Conservation (phyloP, 441 rosid genomes). For the Populus hybrid region DNA sequence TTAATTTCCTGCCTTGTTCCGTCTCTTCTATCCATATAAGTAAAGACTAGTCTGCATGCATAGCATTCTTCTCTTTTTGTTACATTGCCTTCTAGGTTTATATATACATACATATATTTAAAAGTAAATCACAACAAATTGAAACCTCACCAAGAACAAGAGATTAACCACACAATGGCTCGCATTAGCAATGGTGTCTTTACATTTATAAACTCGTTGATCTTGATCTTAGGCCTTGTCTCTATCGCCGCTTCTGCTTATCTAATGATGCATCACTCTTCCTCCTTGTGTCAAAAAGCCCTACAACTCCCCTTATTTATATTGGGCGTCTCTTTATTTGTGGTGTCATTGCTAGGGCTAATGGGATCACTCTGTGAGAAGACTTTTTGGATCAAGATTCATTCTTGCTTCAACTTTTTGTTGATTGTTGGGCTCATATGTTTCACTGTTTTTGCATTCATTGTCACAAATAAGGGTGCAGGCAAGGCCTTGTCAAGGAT, state of each 20-base stretch:
- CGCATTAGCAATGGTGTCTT: constrained; percentile 44
- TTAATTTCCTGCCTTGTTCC: too few relatives aligned
- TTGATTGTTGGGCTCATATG: constrained; percentile 34
- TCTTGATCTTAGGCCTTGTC: constrained; percentile 32
- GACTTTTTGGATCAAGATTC: constrained; percentile 32
- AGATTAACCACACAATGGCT: constrained; percentile 26
- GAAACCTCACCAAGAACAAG: too few relatives aligned
- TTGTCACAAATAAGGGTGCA: constrained; percentile 41
- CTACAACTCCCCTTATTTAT: constrained; percentile 38
- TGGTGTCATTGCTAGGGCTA: constrained; percentile 46
- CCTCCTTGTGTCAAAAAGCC: constrained; percentile 35
- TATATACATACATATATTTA: too few relatives aligned
- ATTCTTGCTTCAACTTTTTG: constrained; percentile 34
- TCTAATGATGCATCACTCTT: background rate
- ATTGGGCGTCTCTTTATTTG: constrained; percentile 31
- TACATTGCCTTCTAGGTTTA: background rate
- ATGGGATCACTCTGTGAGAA: constrained; percentile 42
- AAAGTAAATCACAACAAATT: background rate
- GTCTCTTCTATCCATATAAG: too few relatives aligned
- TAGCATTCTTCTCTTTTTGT: background rate
- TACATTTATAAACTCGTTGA: constrained; percentile 32
- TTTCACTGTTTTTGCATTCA: constrained; percentile 36
- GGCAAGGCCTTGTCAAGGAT: constrained; percentile 26
- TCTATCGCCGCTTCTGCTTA: constrained; percentile 24
- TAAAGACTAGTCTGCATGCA: too few relatives aligned